Evolutionary conservation across 768 basidiomycete species (phyloP).

Genomic region (Xerocomellus intermedius): DNA sequence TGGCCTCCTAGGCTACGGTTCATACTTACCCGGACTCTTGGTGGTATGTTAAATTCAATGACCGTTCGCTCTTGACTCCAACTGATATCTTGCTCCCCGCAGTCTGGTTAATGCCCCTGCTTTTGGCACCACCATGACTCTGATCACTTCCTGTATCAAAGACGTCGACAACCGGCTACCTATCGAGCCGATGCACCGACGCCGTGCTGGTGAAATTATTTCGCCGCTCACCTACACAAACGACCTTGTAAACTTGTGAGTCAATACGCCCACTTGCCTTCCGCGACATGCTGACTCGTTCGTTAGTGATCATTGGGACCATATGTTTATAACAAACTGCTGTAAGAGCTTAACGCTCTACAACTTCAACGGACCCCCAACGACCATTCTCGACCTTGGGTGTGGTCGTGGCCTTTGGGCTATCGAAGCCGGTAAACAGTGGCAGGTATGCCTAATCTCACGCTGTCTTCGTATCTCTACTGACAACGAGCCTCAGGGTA

Average conservation of each 20-base stretch:
- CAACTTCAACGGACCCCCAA: conserved; percentile 50
- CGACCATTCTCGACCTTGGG: conserved; percentile 61
- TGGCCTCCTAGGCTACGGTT: conserved; percentile 4
- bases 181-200: conserved; percentile 38
- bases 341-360: conserved; percentile 52
- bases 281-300: not conserved
- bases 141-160: conserved; percentile 27
- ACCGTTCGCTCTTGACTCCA: conserved; percentile 6
- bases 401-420: conserved; percentile 74
- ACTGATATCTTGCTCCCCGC: conserved; percentile 11
- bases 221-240: conserved; percentile 54
- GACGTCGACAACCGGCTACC: conserved; percentile 48
- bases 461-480: not conserved
- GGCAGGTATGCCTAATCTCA: conserved; percentile 48
- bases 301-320: conserved; percentile 68
- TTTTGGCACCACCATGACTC: conserved; percentile 21
- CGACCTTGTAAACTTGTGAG: conserved; percentile 55
- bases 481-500: conserved; percentile 38
- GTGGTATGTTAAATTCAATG: conserved; percentile 20
- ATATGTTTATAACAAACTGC: conserved; percentile 56
- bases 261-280: conserved; percentile 7
- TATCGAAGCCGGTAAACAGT: conserved; percentile 63
- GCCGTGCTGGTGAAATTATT: conserved; percentile 49
- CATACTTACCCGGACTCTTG: conserved; percentile 11
- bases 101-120: conserved; percentile 27